A percentile compares a stretch with the other conserved stretches of the same genome.
Evolutionary conservation across 2,329 filamentous ascomycete species (phyloP).

Genomic region (Botrytis pseudocinerea): DNA sequence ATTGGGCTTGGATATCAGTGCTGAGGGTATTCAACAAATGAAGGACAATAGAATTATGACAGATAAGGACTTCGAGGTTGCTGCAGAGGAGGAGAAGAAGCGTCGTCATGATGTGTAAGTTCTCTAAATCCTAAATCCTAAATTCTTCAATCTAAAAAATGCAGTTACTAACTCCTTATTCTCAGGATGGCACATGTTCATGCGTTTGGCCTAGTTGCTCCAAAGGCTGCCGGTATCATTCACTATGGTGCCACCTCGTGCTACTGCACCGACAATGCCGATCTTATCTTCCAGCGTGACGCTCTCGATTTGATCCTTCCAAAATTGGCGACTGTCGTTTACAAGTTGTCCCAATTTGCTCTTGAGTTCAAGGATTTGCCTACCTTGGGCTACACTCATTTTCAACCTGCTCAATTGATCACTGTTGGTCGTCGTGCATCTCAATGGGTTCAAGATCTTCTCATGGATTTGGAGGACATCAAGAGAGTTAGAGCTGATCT

Average conservation of each 20-base stretch:
- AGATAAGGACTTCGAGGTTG: conserved; percentile 75
- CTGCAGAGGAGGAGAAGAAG: conserved; percentile 73
- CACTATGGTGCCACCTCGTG: conserved; percentile 59
- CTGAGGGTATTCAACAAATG: conserved; percentile 77
- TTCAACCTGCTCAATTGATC: conserved; percentile 57
- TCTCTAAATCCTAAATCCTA: conserved; percentile 46
- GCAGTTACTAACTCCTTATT: neutral
- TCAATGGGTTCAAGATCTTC: conserved; percentile 71
- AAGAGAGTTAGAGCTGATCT: conserved; percentile 63
- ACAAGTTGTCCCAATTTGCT: conserved; percentile 72
- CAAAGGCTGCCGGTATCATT: conserved; percentile 79
- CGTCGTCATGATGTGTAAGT: conserved; percentile 61
- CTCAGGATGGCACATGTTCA: conserved; percentile 55
- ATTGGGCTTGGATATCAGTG: conserved; percentile 73
- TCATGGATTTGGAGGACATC: conserved; percentile 74
- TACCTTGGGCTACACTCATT: conserved; percentile 75
- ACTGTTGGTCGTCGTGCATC: conserved; percentile 50
- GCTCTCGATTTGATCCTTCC: conserved; percentile 74
- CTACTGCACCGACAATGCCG: conserved; percentile 62
- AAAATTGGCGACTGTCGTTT: conserved; percentile 77
- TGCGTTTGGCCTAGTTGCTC: conserved; percentile 71
- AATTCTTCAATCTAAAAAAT: neutral
- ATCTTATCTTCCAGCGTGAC: conserved; percentile 68
- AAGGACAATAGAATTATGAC: conserved; percentile 70
- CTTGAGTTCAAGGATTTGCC: conserved; percentile 70